Evolutionary conservation across 345 rosid species (phyloP).

Genomic region (Mallotus nudiflorus): DNA sequence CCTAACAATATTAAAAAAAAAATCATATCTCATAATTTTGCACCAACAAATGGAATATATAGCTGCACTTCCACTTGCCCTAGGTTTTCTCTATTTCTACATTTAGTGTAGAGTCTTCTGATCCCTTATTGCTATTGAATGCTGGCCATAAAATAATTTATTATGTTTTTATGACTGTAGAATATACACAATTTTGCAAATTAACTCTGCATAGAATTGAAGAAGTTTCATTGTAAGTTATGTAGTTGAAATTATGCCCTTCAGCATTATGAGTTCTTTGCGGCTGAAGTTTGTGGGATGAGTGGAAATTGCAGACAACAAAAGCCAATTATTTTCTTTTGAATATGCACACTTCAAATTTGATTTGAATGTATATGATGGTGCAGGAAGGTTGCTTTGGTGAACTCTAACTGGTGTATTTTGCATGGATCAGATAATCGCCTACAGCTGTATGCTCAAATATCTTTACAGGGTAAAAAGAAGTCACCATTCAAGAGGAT

Average conservation of each 20-base stretch:
- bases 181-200: too few species aligned
- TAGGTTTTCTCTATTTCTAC: neutral
- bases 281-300: too few species aligned
- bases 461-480: slow-evolving; percentile 42
- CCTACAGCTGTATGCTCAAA: slow-evolving; percentile 32
- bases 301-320: too few species aligned
- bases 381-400: slow-evolving; percentile 24
- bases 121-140: neutral
- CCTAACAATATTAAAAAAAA: too few species aligned
- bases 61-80: neutral
- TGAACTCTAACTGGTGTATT: slow-evolving; percentile 31
- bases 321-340: too few species aligned
- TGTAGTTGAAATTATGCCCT: too few species aligned
- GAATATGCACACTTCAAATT: slow-evolving; percentile 15
- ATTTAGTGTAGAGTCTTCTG: neutral
- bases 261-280: too few species aligned
- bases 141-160: neutral
- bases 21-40: neutral
- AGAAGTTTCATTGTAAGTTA: too few species aligned
- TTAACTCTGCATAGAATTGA: too few species aligned
- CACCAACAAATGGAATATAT: neutral
- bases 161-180: too few species aligned
- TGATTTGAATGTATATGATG: slow-evolving; percentile 21
- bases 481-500: slow-evolving; percentile 46
- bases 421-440: slow-evolving; percentile 40